Conservation (phyloP, 23 red algal genomes). For the Chondrus crispus region DNA sequence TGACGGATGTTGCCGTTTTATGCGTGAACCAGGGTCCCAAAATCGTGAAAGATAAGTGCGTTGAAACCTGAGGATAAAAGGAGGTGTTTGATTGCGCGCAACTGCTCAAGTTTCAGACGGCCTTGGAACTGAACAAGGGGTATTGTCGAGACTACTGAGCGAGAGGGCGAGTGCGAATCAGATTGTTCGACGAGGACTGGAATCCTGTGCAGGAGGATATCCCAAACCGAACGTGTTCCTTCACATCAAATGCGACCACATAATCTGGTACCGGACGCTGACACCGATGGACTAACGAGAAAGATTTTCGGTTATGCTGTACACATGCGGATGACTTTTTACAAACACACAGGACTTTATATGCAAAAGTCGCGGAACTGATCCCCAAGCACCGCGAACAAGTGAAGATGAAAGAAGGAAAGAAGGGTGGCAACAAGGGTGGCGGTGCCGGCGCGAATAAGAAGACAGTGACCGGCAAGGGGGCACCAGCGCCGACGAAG, state of each 20-base stretch:
- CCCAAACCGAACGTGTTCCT: slow-evolving; percentile 40
- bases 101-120: slow-evolving; percentile 46
- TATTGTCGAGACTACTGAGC: slow-evolving; percentile 53
- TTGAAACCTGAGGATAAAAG: slow-evolving; percentile 39
- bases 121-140: slow-evolving; percentile 41
- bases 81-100: slow-evolving; percentile 65
- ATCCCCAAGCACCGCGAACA: slow-evolving; percentile 53
- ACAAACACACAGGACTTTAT: slow-evolving; percentile 33
- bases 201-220: slow-evolving; percentile 38
- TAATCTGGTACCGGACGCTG: too few relatives aligned
- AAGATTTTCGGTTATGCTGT: too few relatives aligned
- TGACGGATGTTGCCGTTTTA: too few relatives aligned
- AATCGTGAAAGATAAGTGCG: slow-evolving; percentile 55
- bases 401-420: not conserved
- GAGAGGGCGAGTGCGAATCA: slow-evolving; percentile 39
- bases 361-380: slow-evolving; percentile 47
- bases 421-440: not conserved
- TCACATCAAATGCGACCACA: too few relatives aligned
- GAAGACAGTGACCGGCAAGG: not conserved
- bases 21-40: slow-evolving; percentile 45
- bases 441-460: not conserved
- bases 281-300: too few relatives aligned
- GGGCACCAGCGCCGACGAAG: slow-evolving; percentile 39
- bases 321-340: too few relatives aligned
- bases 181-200: slow-evolving; percentile 47